Evolutionary conservation across 2,329 filamentous ascomycete species (phyloP).

Genomic region (Neofusicoccum laricinum): DNA sequence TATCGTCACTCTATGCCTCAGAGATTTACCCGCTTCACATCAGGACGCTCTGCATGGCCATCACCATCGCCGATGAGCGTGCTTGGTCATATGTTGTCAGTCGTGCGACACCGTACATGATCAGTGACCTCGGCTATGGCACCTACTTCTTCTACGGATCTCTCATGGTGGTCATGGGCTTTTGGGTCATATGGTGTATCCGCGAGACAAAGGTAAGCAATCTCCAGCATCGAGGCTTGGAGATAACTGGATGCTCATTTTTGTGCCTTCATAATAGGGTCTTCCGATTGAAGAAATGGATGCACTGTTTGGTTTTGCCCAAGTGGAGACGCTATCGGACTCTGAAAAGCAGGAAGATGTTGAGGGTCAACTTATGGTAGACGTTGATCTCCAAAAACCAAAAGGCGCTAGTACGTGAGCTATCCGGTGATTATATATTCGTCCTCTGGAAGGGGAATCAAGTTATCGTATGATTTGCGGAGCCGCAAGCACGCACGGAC

Average conservation of each 20-base stretch:
- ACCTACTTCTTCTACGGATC: constrained; percentile 40
- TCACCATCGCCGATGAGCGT: constrained; percentile 30
- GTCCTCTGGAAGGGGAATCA: too few relatives aligned
- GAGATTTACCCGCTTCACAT: constrained; percentile 49
- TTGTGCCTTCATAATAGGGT: neutral
- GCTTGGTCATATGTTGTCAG: constrained; percentile 38
- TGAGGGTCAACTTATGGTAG: too few relatives aligned
- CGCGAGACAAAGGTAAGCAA: constrained; percentile 28
- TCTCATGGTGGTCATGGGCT: constrained; percentile 28
- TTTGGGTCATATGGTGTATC: constrained; percentile 33
- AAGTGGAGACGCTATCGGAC: too few relatives aligned
- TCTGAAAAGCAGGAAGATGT: too few relatives aligned
- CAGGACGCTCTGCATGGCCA: constrained; percentile 38
- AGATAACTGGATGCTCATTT: neutral
- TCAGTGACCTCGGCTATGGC: constrained; percentile 35
- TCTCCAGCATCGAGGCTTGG: neutral
- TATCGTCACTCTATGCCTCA: constrained; percentile 45
- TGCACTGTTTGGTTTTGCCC: neutral
- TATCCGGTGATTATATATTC: too few relatives aligned
- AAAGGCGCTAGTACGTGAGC: too few relatives aligned
- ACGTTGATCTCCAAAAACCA: too few relatives aligned
- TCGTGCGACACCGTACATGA: constrained; percentile 38
- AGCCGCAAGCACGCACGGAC: too few relatives aligned
- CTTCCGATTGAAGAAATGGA: neutral
- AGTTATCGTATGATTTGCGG: too few relatives aligned